phyloP scores from a whole-genome alignment of 2,329 filamentous ascomycete genomes.

The Xylaria multiplex region DNA sequence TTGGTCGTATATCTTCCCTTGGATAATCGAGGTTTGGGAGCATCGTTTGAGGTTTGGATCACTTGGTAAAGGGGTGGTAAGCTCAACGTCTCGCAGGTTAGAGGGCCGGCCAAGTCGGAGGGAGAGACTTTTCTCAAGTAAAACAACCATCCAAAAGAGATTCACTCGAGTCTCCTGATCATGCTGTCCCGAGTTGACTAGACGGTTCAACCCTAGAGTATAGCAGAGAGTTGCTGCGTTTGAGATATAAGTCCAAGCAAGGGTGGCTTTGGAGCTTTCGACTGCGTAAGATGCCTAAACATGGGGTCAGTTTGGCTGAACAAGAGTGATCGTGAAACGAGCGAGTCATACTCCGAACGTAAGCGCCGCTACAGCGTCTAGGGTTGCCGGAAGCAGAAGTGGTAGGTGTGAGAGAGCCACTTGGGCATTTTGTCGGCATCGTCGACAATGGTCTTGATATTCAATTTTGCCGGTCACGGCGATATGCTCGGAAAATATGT shows the following conservation, averaged over 20 bases:
- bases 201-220: slow-evolving; percentile 49
- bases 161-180: slow-evolving; percentile 31
- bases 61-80: slow-evolving; percentile 39
- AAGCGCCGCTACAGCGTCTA: slow-evolving; percentile 51
- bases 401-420: slow-evolving; percentile 44
- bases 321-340: too few species aligned
- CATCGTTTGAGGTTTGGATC: slow-evolving; percentile 36
- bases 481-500: slow-evolving; percentile 50
- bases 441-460: slow-evolving; percentile 42
- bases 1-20: slow-evolving; percentile 49
- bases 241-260: slow-evolving; percentile 52
- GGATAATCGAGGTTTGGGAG: slow-evolving; percentile 42
- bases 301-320: slow-evolving; percentile 1
- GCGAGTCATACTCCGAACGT: slow-evolving; percentile 46
- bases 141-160: slow-evolving; percentile 52
- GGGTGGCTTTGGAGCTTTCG: slow-evolving; percentile 48
- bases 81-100: slow-evolving; percentile 49
- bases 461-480: slow-evolving; percentile 39
- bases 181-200: slow-evolving; percentile 14
- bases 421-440: slow-evolving; percentile 46
- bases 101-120: slow-evolving; percentile 51
- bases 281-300: slow-evolving; percentile 49
- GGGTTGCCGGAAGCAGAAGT: slow-evolving; percentile 48
- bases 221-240: slow-evolving; percentile 50
- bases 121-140: slow-evolving; percentile 51